Evolutionary conservation across 2,329 filamentous ascomycete species (phyloP), one percentile per base, ranked within the genome.

Genomic region (Phaeoacremonium minimum): DNA sequence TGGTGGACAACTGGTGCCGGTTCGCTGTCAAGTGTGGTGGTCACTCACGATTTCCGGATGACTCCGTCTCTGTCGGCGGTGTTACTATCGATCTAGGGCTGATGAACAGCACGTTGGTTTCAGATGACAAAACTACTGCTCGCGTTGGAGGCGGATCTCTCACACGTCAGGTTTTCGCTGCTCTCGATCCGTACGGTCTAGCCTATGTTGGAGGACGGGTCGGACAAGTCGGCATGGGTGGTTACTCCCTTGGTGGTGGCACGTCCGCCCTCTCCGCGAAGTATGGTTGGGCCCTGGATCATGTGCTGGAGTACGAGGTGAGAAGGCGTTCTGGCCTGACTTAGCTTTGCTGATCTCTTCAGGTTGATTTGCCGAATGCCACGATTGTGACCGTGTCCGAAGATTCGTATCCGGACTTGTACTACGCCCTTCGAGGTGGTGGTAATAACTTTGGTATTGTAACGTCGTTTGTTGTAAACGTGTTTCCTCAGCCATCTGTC

Each of bases 131-230:
- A 4, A 33, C 34, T 5, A 38, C 28, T 7, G 39, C 44, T 3
- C 19, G 18, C 3, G 13, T 44, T 9, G 43, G 43, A 3, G 33
- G 36, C 5, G 43, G 41, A 6, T 16, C 43, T 4, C 18, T 20
- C 6, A 36, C 38, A 29, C 35, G 41, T 11, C 33, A 41, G 13
- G 41, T 46, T 2, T 47, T 36, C 28, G 28, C 31, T 13, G 38
- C 38, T 15, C 43, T 47, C 9, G 43, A 47, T 7, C 35, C 35
- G 6, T 33, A 40, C n/a, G 37, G 41, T 3, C 20, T 47, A 1
- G 36, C 40, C 6, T 45, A 36, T 12, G 32, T 40, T 13, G 41
- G 41, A 4, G 45, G 43, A 13, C 30, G 45, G 7, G 37, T 47
- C 6, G 44, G 39, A 15, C 26, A 28, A 15, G 40, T 42, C 7